Base-by-base conservation (phyloP, 371 early-diverging fungal genomes). In the Haplosporangium sp. region DNA sequence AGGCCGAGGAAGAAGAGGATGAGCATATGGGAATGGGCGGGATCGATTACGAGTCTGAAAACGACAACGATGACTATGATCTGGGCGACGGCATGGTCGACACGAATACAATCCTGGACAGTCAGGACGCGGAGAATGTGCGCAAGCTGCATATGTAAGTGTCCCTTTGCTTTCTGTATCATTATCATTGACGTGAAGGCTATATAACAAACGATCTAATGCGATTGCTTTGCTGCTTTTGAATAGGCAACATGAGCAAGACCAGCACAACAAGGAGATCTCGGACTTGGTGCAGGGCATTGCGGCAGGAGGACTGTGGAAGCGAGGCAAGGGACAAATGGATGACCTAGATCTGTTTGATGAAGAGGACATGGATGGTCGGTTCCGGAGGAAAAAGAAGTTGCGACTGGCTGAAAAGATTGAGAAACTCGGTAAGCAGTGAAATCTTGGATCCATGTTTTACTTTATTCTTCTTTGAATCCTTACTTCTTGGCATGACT, bases 1-100 rank as follows among this genome's bases (percentile, higher is more conserved):
- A 79, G 46, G 80, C 80, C 63, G 80, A 79, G 59, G 80, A 79
- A 65, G 80, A 79, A 55, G 80, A 79, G 20, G 80, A 79, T 18
- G 80, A 79, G 45, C 37, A 54, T 43, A 79, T 57, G 62, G 80
- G 80, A 11, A 72, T 65, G 66, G 80, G 80, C 48, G 80, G 80
- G 5, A 45, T 72, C 46, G 80, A 79, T 23, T 79, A 79, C 23
- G 80, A 79, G 46, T 79, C 80, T 1, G 80, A 79, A 5, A 61
- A 58, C 29, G 80, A 68, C 21, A 69, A 72, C 10, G 80, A 79
- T 50, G 80, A 72, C 29, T 79, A 79, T 50, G 80, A 79, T 23
- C 46, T 79, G 7, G 80, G 55, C 21, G 80, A 79, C 52, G 80
- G 69, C 0, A 72, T 79, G 80, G 58, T 79, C 40, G 80, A 79